phyloP scores from a whole-genome alignment of 164 flowering plant genomes.

The Vitis rotundifolia region DNA sequence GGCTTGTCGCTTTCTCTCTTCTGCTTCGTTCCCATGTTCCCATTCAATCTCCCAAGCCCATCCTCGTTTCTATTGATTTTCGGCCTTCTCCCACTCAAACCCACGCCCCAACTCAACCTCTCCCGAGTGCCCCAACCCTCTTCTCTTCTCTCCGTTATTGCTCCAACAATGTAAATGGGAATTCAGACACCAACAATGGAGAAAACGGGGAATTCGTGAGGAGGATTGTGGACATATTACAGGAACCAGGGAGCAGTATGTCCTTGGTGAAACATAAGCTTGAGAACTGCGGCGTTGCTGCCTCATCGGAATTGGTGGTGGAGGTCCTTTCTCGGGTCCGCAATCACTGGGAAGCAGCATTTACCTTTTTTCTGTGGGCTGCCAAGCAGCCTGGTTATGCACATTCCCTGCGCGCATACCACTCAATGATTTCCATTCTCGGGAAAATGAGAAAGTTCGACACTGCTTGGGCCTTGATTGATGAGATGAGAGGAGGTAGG shows the following conservation, averaged over 20 bases:
- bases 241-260: conserved; percentile 19
- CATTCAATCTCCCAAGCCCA: conserved; percentile 4
- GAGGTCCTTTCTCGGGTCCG: conserved; percentile 66
- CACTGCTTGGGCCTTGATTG: conserved; percentile 77
- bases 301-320: conserved; percentile 50
- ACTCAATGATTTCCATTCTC: conserved; percentile 71
- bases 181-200: neutral
- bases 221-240: conserved; percentile 31
- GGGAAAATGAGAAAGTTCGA: conserved; percentile 85
- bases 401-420: conserved; percentile 60
- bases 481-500: conserved; percentile 64
- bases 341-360: conserved; percentile 78
- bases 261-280: conserved; percentile 42
- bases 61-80: neutral
- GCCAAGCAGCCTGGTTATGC: conserved; percentile 63
- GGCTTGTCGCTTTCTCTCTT: conserved; percentile 7
- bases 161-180: conserved; percentile 11
- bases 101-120: neutral
- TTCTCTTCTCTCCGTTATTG: conserved; percentile 20
- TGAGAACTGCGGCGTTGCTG: conserved; percentile 42
- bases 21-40: conserved; percentile 16
- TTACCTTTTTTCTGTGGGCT: conserved; percentile 84
- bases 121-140: neutral
- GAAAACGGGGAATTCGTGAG: conserved; percentile 22
- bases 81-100: neutral